Evolutionary conservation across 2,329 filamentous ascomycete genomes (phyloP).

Genomic region (Microdochium bolleyi): DNA sequence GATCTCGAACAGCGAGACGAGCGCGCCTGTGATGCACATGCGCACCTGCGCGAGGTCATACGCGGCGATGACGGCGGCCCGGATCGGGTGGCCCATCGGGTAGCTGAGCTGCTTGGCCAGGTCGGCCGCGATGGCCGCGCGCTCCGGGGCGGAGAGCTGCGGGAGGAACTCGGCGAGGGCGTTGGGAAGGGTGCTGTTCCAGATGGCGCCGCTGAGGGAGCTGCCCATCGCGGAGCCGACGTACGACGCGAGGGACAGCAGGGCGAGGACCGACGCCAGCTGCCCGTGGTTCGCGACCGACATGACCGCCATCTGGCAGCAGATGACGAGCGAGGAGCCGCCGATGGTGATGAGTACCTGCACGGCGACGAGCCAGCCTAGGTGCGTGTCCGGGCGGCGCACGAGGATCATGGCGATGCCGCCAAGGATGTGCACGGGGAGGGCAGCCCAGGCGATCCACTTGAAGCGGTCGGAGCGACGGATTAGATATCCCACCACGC

Average conservation of each 20-base stretch:
- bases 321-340: conserved; percentile 44
- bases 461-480: conserved; percentile 38
- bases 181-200: conserved; percentile 26
- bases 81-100: conserved; percentile 19
- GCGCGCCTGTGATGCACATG: conserved; percentile 24
- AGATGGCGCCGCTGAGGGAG: conserved; percentile 35
- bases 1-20: conserved; percentile 19
- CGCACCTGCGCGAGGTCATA: conserved; percentile 25
- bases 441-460: conserved; percentile 31
- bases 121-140: conserved; percentile 18
- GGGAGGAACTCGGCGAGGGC: conserved; percentile 17
- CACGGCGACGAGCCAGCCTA: conserved; percentile 44
- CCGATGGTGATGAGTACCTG: conserved; percentile 47
- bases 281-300: conserved; percentile 44
- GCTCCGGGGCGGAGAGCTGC: conserved; percentile 12
- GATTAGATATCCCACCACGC: conserved; percentile 38
- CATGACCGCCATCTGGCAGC: conserved; percentile 50
- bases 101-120: conserved; percentile 26
- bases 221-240: conserved; percentile 30
- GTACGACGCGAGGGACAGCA: conserved; percentile 28
- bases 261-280: conserved; percentile 38
- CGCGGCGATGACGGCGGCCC: conserved; percentile 22
- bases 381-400: conserved; percentile 34
- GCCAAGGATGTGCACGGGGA: conserved; percentile 47
- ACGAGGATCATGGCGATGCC: conserved; percentile 46